These are phyloP conservation scores for Annulohypoxylon stygium DNA, from an alignment of 495 filamentous ascomycete species.

Conservation along the genomic window DNA sequence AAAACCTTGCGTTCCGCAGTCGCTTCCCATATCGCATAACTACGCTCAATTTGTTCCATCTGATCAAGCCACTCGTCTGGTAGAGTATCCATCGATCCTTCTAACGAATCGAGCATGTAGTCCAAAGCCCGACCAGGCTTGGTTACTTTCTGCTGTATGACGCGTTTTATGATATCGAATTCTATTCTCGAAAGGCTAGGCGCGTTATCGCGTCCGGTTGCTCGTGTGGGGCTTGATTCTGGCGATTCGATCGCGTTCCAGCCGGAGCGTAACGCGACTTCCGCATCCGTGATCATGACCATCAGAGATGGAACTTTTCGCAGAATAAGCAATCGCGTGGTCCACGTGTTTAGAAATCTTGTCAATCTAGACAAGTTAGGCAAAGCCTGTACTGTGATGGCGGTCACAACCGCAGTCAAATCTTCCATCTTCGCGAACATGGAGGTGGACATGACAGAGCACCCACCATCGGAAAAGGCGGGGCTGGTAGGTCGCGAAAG, in stretches of 20 bases:
- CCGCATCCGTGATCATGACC: slow-evolving; percentile 71
- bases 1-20: slow-evolving; percentile 57
- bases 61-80: slow-evolving; percentile 89
- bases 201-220: slow-evolving; percentile 9
- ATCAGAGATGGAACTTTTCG: slow-evolving; percentile 77
- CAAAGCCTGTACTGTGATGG: slow-evolving; percentile 85
- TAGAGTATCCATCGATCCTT: slow-evolving; percentile 83
- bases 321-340: slow-evolving; percentile 78
- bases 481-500: slow-evolving; percentile 65
- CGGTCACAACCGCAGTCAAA: slow-evolving; percentile 88
- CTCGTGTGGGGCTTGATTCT: slow-evolving; percentile 39
- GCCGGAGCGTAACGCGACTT: slow-evolving; percentile 72
- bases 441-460: slow-evolving; percentile 59
- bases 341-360: slow-evolving; percentile 79
- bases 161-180: slow-evolving; percentile 71
- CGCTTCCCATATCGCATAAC: slow-evolving; percentile 82
- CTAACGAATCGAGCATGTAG: slow-evolving; percentile 83
- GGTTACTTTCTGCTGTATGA: slow-evolving; percentile 76
- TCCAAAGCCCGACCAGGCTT: slow-evolving; percentile 81
- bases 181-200: slow-evolving; percentile 61
- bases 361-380: slow-evolving; percentile 82
- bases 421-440: slow-evolving; percentile 75
- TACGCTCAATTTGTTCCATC: slow-evolving; percentile 82
- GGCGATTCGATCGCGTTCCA: slow-evolving; percentile 68
- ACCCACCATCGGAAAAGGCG: slow-evolving; percentile 58